A percentile compares a stretch with the other conserved stretches of the same genome.
These are phyloP conservation scores for Wallemia mellicola DNA, from an alignment of 1,284 basidiomycete genomes.

Conservation along the genomic window DNA sequence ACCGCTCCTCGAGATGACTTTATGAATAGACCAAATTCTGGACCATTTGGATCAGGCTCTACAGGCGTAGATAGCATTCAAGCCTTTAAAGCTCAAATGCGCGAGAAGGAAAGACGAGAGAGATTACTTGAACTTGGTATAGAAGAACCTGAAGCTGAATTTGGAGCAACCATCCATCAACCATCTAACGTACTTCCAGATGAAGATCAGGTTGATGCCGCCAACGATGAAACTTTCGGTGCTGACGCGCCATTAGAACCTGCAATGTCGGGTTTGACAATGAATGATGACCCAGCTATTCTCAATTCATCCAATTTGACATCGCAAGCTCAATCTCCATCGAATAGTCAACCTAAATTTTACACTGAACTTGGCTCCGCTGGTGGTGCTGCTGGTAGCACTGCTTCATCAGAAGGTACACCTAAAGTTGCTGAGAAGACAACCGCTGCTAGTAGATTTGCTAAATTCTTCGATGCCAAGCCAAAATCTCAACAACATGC, in stretches of 20 bases:
- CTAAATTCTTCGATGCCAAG: not conserved
- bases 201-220: slow-evolving; percentile 9
- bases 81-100: slow-evolving; percentile 62
- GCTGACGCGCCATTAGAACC: not conserved
- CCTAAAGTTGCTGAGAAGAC: not conserved
- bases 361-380: not conserved
- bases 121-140: not conserved
- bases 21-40: slow-evolving; percentile 17
- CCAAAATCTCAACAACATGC: not conserved
- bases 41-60: slow-evolving; percentile 30
- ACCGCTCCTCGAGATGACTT: slow-evolving; percentile 18
- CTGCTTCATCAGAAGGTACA: not conserved
- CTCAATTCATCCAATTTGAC: not conserved
- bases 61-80: slow-evolving; percentile 59
- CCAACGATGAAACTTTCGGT: not conserved
- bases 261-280: not conserved
- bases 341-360: not conserved
- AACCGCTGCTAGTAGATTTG: not conserved
- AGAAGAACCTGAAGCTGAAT: slow-evolving; percentile 10
- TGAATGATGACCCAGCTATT: not conserved
- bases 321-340: not conserved
- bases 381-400: not conserved
- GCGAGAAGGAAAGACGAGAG: slow-evolving; percentile 31
- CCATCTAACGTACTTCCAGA: slow-evolving; percentile 9
- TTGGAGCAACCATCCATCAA: slow-evolving; percentile 6